These are phyloP conservation scores for Agarophyton chilense DNA, from an alignment of 23 red algal species.

Conservation along the genomic window DNA sequence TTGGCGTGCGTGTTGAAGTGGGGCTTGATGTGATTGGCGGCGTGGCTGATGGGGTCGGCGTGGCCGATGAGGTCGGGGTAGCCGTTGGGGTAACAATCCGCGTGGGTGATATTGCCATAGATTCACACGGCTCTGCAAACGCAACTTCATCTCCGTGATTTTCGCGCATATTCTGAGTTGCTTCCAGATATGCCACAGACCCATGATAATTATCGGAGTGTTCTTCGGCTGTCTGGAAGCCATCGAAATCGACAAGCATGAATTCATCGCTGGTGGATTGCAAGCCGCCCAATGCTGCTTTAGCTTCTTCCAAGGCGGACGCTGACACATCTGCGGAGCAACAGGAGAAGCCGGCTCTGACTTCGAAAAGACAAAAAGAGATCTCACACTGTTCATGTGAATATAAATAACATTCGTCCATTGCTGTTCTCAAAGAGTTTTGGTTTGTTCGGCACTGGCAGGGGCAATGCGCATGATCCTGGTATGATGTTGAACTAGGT, in stretches of 20 bases:
- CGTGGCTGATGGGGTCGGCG: neutral
- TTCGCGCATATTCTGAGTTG: neutral
- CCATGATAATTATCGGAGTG: neutral
- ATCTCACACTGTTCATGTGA: neutral
- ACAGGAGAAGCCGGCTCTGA: slow-evolving; percentile 1
- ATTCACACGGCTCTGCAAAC: neutral
- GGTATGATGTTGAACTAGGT: neutral
- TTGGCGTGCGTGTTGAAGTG: slow-evolving; percentile 8
- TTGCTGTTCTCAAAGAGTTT: neutral
- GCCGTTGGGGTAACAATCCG: neutral
- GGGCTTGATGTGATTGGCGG: neutral
- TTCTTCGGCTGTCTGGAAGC: neutral
- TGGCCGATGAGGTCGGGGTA: neutral
- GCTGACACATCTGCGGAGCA: neutral
- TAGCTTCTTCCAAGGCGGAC: neutral
- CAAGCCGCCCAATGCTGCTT: neutral
- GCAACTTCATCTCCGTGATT: neutral
- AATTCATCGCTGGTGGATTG: neutral
- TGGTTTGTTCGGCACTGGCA: neutral
- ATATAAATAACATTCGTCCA: neutral
- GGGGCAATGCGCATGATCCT: neutral
- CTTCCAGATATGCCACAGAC: neutral
- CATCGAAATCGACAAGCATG: neutral
- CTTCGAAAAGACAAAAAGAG: neutral
- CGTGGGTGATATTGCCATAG: neutral